Conservation (phyloP, 2,329 filamentous ascomycete species). For the Cytospora mali region DNA sequence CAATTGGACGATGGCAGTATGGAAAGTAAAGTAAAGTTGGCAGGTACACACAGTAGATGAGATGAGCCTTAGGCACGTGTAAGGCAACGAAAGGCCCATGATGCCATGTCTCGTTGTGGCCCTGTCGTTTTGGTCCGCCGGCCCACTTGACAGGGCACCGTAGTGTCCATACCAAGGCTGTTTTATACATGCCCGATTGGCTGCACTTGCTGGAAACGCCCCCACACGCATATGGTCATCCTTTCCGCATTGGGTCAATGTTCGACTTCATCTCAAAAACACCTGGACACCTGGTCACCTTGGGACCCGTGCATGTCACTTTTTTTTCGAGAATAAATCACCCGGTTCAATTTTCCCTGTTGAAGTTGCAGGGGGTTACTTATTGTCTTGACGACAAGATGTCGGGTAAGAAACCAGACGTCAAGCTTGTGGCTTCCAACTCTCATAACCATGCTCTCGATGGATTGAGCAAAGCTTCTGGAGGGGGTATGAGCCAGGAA, state of each 20-base stretch:
- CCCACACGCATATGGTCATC: not conserved
- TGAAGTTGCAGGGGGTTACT: no score
- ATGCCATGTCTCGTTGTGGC: not conserved
- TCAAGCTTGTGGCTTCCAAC: conserved; percentile 22
- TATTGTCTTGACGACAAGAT: conserved; percentile 6
- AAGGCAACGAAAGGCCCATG: not conserved
- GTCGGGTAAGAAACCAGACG: conserved; percentile 16
- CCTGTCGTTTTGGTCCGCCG: not conserved
- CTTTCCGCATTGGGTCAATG: not conserved
- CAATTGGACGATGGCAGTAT: conserved; percentile 15
- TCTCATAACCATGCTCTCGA: not conserved
- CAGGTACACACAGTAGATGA: not conserved
- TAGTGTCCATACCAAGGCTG: no score
- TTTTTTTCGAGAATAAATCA: not conserved
- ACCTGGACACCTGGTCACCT: not conserved
- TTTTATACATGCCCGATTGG: not conserved
- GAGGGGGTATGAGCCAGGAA: not conserved
- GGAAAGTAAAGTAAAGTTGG: not conserved
- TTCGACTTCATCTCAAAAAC: not conserved
- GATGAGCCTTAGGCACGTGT: no score
- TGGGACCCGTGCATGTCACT: not conserved
- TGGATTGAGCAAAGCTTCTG: not conserved
- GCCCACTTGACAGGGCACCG: not conserved
- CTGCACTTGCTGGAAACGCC: no score
- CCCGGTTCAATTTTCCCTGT: not conserved